Evolutionary conservation across 768 basidiomycete species (phyloP).

Genomic region (Ephemerocybe angulata): DNA sequence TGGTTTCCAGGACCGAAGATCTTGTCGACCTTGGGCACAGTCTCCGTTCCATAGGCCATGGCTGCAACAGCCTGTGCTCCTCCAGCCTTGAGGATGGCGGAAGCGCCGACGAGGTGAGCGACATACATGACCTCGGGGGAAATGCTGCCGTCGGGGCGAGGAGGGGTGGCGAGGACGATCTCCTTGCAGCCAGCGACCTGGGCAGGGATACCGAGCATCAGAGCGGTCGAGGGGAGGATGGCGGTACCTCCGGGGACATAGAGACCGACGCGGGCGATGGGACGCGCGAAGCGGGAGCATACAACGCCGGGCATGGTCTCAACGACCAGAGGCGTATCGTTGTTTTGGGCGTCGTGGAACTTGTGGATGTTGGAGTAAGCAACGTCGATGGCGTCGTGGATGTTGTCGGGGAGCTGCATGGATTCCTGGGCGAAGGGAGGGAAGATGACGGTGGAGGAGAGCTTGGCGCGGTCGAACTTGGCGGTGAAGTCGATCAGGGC

Average conservation of each 20-base stretch:
- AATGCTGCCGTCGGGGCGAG: conserved; percentile 85
- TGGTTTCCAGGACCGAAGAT: conserved; percentile 99
- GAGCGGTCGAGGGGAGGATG: conserved; percentile 90
- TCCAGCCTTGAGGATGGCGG: conserved; percentile 88
- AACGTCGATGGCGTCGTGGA: conserved; percentile 79
- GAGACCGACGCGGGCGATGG: conserved; percentile 93
- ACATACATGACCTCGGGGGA: conserved; percentile 98
- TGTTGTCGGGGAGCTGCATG: conserved; percentile 56
- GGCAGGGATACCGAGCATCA: conserved; percentile 97
- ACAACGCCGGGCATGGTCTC: conserved; percentile 99
- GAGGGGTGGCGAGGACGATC: conserved; percentile 95
- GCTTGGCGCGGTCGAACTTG: conserved; percentile 84
- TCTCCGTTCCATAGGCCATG: conserved; percentile 93
- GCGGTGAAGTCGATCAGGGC: conserved; percentile 87
- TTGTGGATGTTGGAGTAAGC: conserved; percentile 90
- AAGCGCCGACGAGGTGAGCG: conserved; percentile 85
- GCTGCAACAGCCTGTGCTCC: conserved; percentile 96
- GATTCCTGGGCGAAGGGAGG: conserved; percentile 74
- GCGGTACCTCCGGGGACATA: conserved; percentile 99
- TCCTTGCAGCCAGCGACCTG: conserved; percentile 94
- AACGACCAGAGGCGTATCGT: conserved; percentile 65
- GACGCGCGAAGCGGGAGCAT: conserved; percentile 90
- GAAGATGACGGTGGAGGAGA: conserved; percentile 65
- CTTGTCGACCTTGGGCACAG: conserved; percentile 97
- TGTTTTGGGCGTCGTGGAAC: conserved; percentile 89